Conservation (phyloP, 192 early-diverging fungal species). For the Paraglomus brasilianum region DNA sequence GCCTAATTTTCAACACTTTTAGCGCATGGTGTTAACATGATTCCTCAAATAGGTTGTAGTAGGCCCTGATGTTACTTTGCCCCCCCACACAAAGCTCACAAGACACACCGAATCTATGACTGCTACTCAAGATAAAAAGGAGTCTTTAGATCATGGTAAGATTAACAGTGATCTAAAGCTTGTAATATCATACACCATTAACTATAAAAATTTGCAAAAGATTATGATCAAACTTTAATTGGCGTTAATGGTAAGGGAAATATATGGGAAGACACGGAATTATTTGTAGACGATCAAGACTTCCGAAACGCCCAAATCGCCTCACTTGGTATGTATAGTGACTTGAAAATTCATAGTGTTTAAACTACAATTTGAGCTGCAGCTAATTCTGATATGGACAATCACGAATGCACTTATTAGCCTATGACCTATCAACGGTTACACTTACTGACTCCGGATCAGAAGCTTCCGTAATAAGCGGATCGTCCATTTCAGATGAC, state of each 20-base stretch:
- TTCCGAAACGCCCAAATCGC: slow-evolving; percentile 56
- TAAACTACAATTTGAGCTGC: background rate
- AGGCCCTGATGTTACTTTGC: slow-evolving; percentile 71
- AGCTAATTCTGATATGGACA: background rate
- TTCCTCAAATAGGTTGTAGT: slow-evolving; percentile 49
- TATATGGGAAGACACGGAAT: slow-evolving; percentile 46
- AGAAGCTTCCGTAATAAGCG: slow-evolving; percentile 40
- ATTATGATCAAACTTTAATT: slow-evolving; percentile 42
- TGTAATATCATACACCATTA: slow-evolving; percentile 31
- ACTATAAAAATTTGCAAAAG: slow-evolving; percentile 4
- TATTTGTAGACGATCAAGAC: slow-evolving; percentile 49
- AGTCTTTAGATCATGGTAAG: slow-evolving; percentile 34
- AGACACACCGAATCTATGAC: slow-evolving; percentile 44
- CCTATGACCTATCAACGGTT: slow-evolving; percentile 50
- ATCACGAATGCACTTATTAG: slow-evolving; percentile 34
- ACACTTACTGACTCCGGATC: slow-evolving; percentile 38
- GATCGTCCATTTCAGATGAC: slow-evolving; percentile 47
- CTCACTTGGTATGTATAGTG: slow-evolving; percentile 40
- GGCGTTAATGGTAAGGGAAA: slow-evolving; percentile 64
- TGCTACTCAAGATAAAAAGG: slow-evolving; percentile 41
- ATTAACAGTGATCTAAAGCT: slow-evolving; percentile 22
- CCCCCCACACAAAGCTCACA: slow-evolving; percentile 65
- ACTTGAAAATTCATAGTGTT: background rate
- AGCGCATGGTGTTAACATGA: background rate
- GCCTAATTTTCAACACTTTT: background rate